A percentile compares a stretch with the other conserved stretches of the same genome.
Conservation (phyloP, 768 basidiomycete genomes). For the Tricholoma saponaceum region DNA sequence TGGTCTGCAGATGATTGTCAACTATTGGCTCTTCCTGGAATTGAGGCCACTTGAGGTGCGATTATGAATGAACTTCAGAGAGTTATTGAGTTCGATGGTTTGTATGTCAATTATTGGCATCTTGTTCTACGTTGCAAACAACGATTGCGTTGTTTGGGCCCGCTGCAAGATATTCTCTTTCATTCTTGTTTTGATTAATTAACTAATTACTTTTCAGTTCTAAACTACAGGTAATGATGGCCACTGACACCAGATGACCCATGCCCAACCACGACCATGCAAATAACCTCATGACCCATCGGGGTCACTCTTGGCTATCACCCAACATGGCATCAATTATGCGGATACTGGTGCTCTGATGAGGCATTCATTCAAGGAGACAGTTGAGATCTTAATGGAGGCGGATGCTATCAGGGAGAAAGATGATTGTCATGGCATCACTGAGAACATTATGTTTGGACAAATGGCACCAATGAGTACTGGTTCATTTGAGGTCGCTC, state of each 20-base stretch:
- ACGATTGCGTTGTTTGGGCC: no score
- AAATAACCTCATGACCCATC: conserved; percentile 98
- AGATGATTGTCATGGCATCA: conserved; percentile 96
- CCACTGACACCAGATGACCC: no score
- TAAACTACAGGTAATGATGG: no score
- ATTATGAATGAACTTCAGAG: conserved; percentile 91
- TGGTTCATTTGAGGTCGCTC: conserved; percentile 90
- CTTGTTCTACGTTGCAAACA: conserved; percentile 90
- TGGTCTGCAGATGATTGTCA: conserved; percentile 92
- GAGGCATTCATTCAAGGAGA: conserved; percentile 99
- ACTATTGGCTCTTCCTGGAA: conserved; percentile 99
- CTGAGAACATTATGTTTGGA: conserved; percentile 98
- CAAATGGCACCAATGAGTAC: conserved; percentile 99
- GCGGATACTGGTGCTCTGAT: conserved; percentile 98
- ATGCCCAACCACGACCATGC: no score
- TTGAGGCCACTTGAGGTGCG: conserved; percentile 93
- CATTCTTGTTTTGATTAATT: no score
- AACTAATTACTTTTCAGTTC: no score
- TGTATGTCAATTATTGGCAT: conserved; percentile 98
- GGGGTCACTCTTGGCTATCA: conserved; percentile 94
- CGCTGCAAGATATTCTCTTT: no score
- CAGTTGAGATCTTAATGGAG: conserved; percentile 98
- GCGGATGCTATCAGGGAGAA: conserved; percentile 97
- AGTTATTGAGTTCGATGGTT: conserved; percentile 99
- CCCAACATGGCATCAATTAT: conserved; percentile 98